These are phyloP conservation scores for Glaciozyma antarctica DNA, from an alignment of 768 basidiomycete genomes.

Conservation along the genomic window DNA sequence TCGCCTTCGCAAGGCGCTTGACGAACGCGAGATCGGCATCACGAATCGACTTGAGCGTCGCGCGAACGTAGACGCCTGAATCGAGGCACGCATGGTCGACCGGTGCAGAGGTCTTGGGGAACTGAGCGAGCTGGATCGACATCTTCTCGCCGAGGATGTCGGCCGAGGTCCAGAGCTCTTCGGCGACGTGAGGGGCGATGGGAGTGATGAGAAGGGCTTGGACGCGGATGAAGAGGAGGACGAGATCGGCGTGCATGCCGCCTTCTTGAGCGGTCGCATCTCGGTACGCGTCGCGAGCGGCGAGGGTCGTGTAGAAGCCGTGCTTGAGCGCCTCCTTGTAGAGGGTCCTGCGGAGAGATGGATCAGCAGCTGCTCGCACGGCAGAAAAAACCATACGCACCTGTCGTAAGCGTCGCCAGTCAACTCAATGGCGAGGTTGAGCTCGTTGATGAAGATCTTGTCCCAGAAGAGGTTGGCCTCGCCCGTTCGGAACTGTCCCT, in stretches of 20 bases:
- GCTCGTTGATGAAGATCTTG: constrained; percentile 78
- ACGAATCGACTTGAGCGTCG: constrained; percentile 80
- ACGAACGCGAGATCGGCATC: constrained; percentile 70
- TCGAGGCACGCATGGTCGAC: constrained; percentile 62
- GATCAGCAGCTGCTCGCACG: neutral
- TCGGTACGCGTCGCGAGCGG: constrained; percentile 87
- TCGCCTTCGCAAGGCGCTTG: constrained; percentile 67
- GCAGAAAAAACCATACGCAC: constrained; percentile 47
- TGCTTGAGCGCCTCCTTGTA: constrained; percentile 94
- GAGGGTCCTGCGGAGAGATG: constrained; percentile 52
- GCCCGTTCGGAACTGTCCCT: constrained; percentile 63
- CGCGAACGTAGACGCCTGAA: constrained; percentile 73
- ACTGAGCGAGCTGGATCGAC: constrained; percentile 72
- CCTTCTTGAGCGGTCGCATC: constrained; percentile 58
- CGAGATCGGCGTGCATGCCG: constrained; percentile 84
- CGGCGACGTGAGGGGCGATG: constrained; percentile 86
- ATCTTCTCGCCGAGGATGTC: constrained; percentile 59
- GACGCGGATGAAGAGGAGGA: constrained; percentile 70
- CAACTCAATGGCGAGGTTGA: constrained; percentile 71
- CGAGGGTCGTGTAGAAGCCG: constrained; percentile 92
- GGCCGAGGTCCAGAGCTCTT: constrained; percentile 64
- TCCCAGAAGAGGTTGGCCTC: constrained; percentile 68
- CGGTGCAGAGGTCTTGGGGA: constrained; percentile 58
- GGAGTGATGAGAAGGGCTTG: constrained; percentile 75
- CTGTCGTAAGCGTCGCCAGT: constrained; percentile 70